Conservation (phyloP, 176 grass and related monocot genomes). For the Oryza officinalis region DNA sequence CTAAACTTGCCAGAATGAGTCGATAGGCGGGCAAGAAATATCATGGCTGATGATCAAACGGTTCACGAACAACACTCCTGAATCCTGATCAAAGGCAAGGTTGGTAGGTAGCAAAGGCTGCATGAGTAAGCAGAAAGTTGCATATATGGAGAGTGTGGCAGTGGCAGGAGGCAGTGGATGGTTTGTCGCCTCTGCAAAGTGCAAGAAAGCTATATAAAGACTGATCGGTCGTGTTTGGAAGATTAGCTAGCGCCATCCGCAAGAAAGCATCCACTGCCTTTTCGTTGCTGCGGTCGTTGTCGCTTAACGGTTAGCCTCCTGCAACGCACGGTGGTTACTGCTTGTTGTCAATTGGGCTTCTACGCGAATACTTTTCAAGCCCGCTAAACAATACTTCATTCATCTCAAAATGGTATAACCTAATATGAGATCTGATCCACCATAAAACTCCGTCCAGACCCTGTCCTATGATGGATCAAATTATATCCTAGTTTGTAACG, state of each 20-base stretch:
- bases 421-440: too few species aligned
- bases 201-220: not conserved
- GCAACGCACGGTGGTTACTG: not conserved
- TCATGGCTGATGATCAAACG: too few species aligned
- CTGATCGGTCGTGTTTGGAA: not conserved
- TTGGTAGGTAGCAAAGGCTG: not conserved
- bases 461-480: too few species aligned
- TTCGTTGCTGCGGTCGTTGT: constrained; percentile 1
- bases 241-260: constrained; percentile 12
- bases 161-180: not conserved
- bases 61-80: not conserved
- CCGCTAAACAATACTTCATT: too few species aligned
- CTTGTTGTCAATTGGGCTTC: too few species aligned
- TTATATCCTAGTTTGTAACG: too few species aligned
- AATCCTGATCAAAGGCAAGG: not conserved
- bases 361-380: too few species aligned
- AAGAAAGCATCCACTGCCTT: not conserved
- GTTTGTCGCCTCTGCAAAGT: not conserved
- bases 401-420: too few species aligned
- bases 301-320: not conserved
- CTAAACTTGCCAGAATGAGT: too few species aligned
- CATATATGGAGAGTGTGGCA: not conserved
- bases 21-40: too few species aligned
- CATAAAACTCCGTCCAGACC: too few species aligned
- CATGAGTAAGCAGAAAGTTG: constrained; percentile 15